Evolutionary conservation across 352 stramenopile genomes (phyloP).

Genomic region (Pythium folliculosum): DNA sequence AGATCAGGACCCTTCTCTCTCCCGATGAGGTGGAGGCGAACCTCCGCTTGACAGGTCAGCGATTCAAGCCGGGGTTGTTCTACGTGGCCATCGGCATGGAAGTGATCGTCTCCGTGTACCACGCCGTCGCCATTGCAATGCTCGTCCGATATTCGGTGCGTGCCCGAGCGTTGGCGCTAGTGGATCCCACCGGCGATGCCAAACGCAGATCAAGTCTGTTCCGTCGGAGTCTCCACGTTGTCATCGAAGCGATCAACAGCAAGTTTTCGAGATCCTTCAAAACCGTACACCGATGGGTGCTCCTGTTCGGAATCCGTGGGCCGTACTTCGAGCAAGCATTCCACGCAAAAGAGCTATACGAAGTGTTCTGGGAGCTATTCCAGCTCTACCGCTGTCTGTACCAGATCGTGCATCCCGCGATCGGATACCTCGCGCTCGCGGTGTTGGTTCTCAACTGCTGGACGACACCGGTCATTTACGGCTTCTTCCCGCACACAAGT

Average conservation of each 20-base stretch:
- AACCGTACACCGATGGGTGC: not conserved
- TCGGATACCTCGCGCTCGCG: conserved; percentile 1
- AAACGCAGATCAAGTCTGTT: not conserved
- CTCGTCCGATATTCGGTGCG: conserved; percentile 2
- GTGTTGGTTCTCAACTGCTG: conserved; percentile 25
- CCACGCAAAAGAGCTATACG: conserved; percentile 18
- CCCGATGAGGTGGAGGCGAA: not conserved
- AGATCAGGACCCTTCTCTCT: not conserved
- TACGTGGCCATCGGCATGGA: not conserved
- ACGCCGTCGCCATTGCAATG: not conserved
- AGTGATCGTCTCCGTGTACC: not conserved
- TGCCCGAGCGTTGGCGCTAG: conserved; percentile 3
- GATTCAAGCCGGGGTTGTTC: not conserved
- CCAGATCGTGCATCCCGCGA: conserved; percentile 1
- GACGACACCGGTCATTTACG: conserved; percentile 19
- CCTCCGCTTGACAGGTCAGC: not conserved
- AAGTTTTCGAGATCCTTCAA: not conserved
- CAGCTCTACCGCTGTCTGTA: conserved; percentile 14
- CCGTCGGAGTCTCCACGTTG: not conserved
- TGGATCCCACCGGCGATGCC: not conserved
- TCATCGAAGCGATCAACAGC: not conserved
- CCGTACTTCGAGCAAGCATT: conserved; percentile 21
- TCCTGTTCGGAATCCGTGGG: conserved; percentile 18
- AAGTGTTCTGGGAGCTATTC: conserved; percentile 11
- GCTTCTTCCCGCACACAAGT: conserved; percentile 5